Base-by-base conservation (phyloP, 139 green algal genomes). In the Astrephomene gubernaculifera region DNA sequence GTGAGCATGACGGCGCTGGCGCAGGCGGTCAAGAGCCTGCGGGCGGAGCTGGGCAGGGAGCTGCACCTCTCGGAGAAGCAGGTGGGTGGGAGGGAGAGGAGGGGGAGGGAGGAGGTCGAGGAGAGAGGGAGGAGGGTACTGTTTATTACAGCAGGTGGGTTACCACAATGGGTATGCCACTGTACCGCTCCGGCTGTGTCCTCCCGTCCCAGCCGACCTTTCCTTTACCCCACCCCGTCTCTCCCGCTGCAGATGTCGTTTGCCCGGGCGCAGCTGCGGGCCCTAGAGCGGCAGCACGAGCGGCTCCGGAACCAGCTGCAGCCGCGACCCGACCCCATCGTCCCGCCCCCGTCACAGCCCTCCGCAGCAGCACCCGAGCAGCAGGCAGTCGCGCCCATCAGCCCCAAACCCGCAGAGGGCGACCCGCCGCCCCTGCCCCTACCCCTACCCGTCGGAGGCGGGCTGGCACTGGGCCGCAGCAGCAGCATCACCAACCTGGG, bases 261-360 rank as follows among this genome's bases (percentile, higher is more conserved):
- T 54, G 41, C 76, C 27, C 38, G 39, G 7, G 60, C 60, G 19
- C 76, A 83, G 60, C 22, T 75, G 21, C 27, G 45, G 25, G 33
- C 69, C 7, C 41, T 84, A 31, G 78, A 84, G 19, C 76, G 76
- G 14, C 76, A 83, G 53, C 76, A 83, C 41, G 60, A 72, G 22
- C 38, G n/a, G 3, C 57, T 83, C 33, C 39, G 39, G 29, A 39
- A 61, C 14, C 61, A 84, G 64, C 75, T 83, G 14, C 60, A 68
- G 27, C 41, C 75, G 0, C 36, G 60, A 14, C 60, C 60, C 29
- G 60, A 72, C 29, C 60, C 41, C 39, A 57, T 39, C 38, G 19
- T 57, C 4, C 38, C 29, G 57, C 54, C 54, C 10, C 4, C 57
- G 4, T 6, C 61, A 39, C 61, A n/a, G 54, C 14, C 49, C 49